A percentile compares a stretch with the other conserved stretches of the same genome.
These are phyloP conservation scores for Cotoneaster glaucophyllus DNA, from an alignment of 306 rosid genomes.

Conservation along the genomic window DNA sequence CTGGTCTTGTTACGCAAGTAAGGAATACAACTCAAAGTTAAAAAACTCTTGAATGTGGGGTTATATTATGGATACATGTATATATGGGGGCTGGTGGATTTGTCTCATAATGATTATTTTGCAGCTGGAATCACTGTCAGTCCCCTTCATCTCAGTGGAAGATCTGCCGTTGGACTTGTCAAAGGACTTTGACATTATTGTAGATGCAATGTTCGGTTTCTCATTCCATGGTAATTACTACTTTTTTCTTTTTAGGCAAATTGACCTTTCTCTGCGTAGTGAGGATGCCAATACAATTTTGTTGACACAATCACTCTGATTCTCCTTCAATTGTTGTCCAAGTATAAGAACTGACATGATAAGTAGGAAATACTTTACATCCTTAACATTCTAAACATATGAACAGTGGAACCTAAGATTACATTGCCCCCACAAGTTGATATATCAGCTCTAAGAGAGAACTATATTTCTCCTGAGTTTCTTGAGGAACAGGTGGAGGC, in stretches of 20 bases:
- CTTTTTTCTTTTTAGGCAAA: background rate
- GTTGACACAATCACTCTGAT: background rate
- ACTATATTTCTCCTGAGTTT: slow-evolving; percentile 90
- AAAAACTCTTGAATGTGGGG: slow-evolving; percentile 5
- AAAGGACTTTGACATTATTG: slow-evolving; percentile 59
- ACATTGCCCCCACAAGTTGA: slow-evolving; percentile 51
- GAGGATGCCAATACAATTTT: background rate
- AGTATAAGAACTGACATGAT: background rate
- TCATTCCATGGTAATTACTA: slow-evolving; percentile 73
- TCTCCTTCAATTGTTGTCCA: background rate
- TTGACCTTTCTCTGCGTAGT: background rate
- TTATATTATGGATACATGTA: background rate
- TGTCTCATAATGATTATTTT: background rate
- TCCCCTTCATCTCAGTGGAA: slow-evolving; percentile 79
- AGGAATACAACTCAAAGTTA: slow-evolving; percentile 5
- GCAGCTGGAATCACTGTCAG: slow-evolving; percentile 82
- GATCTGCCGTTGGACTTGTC: slow-evolving; percentile 67
- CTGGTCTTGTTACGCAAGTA: slow-evolving; percentile 91
- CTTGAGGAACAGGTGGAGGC: slow-evolving; percentile 69
- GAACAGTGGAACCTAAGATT: background rate
- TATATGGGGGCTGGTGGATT: background rate
- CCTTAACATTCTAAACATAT: background rate
- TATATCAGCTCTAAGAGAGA: slow-evolving; percentile 87
- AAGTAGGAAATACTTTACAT: background rate
- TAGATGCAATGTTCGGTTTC: slow-evolving; percentile 94